Base-by-base conservation (phyloP, 2,329 filamentous ascomycete genomes). In the Penicillium sp. region DNA sequence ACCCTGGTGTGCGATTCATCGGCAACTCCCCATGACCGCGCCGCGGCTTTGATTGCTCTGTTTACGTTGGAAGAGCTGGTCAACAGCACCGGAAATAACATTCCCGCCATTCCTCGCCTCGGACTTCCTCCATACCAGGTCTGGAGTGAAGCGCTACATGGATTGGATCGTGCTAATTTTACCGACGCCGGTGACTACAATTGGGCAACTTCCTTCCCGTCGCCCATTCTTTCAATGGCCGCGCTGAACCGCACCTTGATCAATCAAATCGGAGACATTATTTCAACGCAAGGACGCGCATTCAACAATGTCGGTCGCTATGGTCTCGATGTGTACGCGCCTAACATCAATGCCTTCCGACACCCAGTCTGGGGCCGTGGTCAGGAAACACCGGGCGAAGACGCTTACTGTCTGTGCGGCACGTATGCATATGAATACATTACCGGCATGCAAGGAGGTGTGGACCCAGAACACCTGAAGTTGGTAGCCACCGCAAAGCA, bases 231-330 rank as follows among this genome's bases (percentile, higher is more conserved):
- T 2, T 81, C 86, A 63, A 82, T 82, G 22, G 85, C 86, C 0
- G 81, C 86, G 0, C 86, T 90, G 60, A 85, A 90, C 60, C 85
- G 88, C 60, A 79, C 80, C 0, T 71, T 90, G 31, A 82, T 90
- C 60, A 69, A 79, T 21, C 73, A 79, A 6, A 81, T 90, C 3
- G 86, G 81, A 2, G 76, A 70, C 2, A 79, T 85, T 4, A 69
- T 77, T 31, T 76, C 75, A 5, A 88, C 82, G 0, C 86, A 90
- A 67, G 85, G 84, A 0, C 78, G 87, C 39, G 86, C 87, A 0
- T 90, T 88, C 67, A 85, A 78, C 65, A 90, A 90, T 63, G 79
- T 70, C 8, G 83, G 82, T 3, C 75, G 79, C 13, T 81, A 63
- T 45, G 69, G 71, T 74, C 49, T 64, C 14, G 60, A 61, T 48